phyloP scores from a whole-genome alignment of 257 asterid genomes.

The Ehretia macrophylla region DNA sequence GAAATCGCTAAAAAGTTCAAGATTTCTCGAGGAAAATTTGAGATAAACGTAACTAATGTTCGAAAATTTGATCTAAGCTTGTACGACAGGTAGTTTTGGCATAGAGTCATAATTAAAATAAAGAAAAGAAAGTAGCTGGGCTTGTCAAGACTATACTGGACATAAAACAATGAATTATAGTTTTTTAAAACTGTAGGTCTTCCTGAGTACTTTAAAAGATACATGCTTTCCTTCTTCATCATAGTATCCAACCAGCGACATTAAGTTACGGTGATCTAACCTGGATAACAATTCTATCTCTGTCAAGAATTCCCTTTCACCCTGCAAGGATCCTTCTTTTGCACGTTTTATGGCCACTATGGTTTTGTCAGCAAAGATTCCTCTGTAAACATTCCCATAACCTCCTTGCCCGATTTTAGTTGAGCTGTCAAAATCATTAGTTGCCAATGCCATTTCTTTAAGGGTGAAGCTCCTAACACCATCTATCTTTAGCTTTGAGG shows the following conservation, averaged over 20 bases:
- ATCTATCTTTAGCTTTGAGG: slow-evolving; percentile 43
- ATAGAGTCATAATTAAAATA: too few species aligned
- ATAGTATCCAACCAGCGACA: slow-evolving; percentile 37
- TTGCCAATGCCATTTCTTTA: slow-evolving; percentile 37
- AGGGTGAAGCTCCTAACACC: slow-evolving; percentile 50
- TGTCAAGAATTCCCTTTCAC: slow-evolving; percentile 55
- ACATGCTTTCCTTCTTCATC: slow-evolving; percentile 77
- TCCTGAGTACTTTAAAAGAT: background rate
- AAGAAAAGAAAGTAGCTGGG: too few species aligned
- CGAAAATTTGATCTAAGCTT: too few species aligned
- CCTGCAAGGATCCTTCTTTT: slow-evolving; percentile 51
- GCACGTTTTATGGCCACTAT: slow-evolving; percentile 63
- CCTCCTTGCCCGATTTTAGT: slow-evolving; percentile 63
- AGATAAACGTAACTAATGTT: too few species aligned
- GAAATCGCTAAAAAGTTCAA: too few species aligned
- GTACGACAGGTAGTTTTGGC: too few species aligned
- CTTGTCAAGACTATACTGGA: background rate
- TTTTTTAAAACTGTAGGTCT: background rate
- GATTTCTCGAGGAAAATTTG: too few species aligned
- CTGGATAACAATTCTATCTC: slow-evolving; percentile 63
- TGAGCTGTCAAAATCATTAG: slow-evolving; percentile 28
- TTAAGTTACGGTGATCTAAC: slow-evolving; percentile 57
- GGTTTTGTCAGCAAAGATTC: slow-evolving; percentile 30
- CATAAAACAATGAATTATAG: background rate
- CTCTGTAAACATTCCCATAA: slow-evolving; percentile 58